Conservation (phyloP, 192 early-diverging fungal genomes). For the Backusella mclennaniae region DNA sequence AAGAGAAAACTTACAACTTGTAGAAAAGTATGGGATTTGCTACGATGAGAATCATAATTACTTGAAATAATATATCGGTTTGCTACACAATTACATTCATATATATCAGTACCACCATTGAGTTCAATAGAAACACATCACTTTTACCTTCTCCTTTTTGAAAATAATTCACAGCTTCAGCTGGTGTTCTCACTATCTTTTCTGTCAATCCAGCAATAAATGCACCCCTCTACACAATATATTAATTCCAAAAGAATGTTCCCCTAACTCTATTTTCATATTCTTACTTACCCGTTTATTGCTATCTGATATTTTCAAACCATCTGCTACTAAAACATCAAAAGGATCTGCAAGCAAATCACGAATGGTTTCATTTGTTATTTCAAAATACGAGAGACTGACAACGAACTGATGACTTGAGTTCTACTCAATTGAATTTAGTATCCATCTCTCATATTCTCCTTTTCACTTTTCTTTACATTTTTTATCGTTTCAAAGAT, state of each 20-base stretch:
- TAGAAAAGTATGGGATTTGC: constrained; percentile 7
- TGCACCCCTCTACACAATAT: neutral
- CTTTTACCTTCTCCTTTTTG: constrained; percentile 15
- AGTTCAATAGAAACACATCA: neutral
- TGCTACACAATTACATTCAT: neutral
- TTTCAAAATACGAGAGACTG: constrained; percentile 2
- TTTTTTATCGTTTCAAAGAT: constrained; percentile 6
- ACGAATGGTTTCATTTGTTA: constrained; percentile 6
- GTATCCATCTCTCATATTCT: too few species aligned
- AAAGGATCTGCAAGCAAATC: constrained; percentile 9
- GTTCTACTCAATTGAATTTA: neutral
- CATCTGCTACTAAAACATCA: neutral
- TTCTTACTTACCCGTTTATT: constrained; percentile 7
- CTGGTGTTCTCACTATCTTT: neutral
- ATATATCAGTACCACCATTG: neutral
- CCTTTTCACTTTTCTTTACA: neutral
- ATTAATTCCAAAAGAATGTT: neutral
- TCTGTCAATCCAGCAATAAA: constrained; percentile 2
- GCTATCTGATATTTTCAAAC: constrained; percentile 12
- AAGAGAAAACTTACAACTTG: constrained; percentile 3
- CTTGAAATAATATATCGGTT: constrained; percentile 9
- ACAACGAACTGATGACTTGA: neutral
- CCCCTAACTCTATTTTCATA: neutral
- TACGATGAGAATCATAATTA: constrained; percentile 7
- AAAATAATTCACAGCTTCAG: constrained; percentile 9